Conservation (phyloP, 1,139 yeast species). For the Hyphopichia fennica region DNA sequence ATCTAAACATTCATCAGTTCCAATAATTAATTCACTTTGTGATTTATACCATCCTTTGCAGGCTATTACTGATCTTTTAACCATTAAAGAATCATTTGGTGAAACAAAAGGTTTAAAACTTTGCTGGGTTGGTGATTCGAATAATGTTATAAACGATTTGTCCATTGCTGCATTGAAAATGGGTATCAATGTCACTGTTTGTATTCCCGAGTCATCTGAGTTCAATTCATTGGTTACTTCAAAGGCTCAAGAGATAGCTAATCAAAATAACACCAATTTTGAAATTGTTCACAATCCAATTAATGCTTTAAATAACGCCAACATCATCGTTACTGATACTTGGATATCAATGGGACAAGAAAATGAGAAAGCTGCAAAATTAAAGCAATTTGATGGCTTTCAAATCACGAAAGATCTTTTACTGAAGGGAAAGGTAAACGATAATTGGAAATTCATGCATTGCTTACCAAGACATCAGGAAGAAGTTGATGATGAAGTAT, state of each 20-base stretch:
- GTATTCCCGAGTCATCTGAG: conserved; percentile 58
- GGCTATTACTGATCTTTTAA: conserved; percentile 86
- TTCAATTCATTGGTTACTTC: conserved; percentile 1
- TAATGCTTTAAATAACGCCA: conserved; percentile 69
- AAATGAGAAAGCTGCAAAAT: conserved; percentile 62
- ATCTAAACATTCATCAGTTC: conserved; percentile 75
- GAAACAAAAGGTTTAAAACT: conserved; percentile 64
- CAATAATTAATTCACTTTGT: conserved; percentile 90
- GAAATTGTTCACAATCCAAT: conserved; percentile 72
- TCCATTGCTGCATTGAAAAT: conserved; percentile 85
- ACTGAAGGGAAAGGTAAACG: conserved; percentile 52
- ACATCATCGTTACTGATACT: conserved; percentile 92
- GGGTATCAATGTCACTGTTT: conserved; percentile 81
- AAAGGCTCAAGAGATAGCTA: conserved; percentile 55
- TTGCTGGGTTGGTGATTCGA: conserved; percentile 97
- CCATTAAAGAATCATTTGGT: conserved; percentile 78
- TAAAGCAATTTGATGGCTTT: conserved; percentile 81
- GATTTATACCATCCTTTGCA: conserved; percentile 93
- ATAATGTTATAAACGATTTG: conserved; percentile 91
- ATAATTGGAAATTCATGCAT: conserved; percentile 90
- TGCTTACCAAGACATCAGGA: conserved; percentile 94
- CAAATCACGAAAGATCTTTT: conserved; percentile 76
- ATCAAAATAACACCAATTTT: conserved; percentile 53
- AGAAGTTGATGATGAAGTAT: conserved; percentile 91
- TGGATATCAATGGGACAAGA: conserved; percentile 99